phyloP scores from a whole-genome alignment of 305 asterid genomes.

The Solanum hybrid region DNA sequence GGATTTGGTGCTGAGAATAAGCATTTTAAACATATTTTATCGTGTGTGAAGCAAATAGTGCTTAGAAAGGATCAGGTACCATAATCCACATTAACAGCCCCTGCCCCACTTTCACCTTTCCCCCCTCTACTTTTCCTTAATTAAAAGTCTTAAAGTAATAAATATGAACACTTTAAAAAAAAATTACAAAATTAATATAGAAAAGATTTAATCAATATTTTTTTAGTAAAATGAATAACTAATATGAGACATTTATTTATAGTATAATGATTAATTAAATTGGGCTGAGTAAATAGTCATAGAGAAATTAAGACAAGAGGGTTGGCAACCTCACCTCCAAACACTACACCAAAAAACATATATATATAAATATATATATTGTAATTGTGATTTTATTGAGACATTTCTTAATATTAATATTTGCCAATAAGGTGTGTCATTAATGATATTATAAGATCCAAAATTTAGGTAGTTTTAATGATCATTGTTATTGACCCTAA shows the following conservation, averaged over 20 bases:
- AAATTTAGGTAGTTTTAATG: background rate
- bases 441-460: background rate
- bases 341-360: background rate
- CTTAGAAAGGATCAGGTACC: constrained; percentile 33
- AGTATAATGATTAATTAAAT: too few species aligned
- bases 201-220: background rate
- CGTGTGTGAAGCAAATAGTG: constrained; percentile 11
- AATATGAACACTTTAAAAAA: background rate
- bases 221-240: too few species aligned
- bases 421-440: background rate
- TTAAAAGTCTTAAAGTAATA: background rate
- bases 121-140: background rate
- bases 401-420: too few species aligned
- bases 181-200: background rate
- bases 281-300: too few species aligned
- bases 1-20: constrained; percentile 29
- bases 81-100: constrained; percentile 20
- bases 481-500: background rate
- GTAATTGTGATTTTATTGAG: too few species aligned
- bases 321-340: background rate
- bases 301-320: background rate
- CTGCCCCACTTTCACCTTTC: background rate
- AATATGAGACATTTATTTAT: too few species aligned
- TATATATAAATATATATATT: too few species aligned
- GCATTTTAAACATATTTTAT: constrained; percentile 4